Conservation (phyloP, 257 asterid species). For the Anisodus tanguticus region DNA sequence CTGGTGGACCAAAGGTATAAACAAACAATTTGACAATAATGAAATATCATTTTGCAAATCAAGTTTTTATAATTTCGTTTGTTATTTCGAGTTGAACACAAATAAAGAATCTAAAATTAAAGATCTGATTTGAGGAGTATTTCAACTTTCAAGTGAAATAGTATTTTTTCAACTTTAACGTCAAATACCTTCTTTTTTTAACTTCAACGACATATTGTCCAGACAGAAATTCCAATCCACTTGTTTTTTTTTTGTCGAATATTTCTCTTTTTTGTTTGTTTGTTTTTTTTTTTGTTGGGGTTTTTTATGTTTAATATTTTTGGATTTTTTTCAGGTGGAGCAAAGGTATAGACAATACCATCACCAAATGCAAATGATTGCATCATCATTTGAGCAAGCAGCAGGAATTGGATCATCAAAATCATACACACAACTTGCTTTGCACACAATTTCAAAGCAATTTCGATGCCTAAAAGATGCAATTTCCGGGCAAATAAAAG, state of each 20-base stretch:
- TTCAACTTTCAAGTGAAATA: too few species aligned
- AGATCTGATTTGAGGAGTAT: too few species aligned
- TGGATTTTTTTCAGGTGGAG: conserved; percentile 55
- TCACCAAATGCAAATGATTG: conserved; percentile 62
- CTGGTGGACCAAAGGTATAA: too few species aligned
- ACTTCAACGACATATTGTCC: too few species aligned
- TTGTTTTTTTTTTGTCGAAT: too few species aligned
- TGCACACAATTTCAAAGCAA: conserved; percentile 67
- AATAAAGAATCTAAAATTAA: too few species aligned
- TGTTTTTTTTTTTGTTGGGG: too few species aligned
- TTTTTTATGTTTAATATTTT: neutral
- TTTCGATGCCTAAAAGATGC: conserved; percentile 66
- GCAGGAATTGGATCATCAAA: conserved; percentile 69
- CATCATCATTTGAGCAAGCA: conserved; percentile 63
- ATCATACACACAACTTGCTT: conserved; percentile 64
- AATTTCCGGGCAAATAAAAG: conserved; percentile 56
- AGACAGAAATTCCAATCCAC: too few species aligned
- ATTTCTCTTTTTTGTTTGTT: too few species aligned
- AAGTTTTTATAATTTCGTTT: neutral
- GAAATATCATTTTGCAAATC: neutral
- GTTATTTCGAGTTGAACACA: neutral
- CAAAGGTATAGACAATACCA: conserved; percentile 68
- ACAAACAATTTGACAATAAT: neutral
- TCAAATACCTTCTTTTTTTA: too few species aligned
- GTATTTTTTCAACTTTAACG: too few species aligned